Evolutionary conservation across 1,284 basidiomycete genomes (phyloP).

Genomic region (Apiotrichum gracile): DNA sequence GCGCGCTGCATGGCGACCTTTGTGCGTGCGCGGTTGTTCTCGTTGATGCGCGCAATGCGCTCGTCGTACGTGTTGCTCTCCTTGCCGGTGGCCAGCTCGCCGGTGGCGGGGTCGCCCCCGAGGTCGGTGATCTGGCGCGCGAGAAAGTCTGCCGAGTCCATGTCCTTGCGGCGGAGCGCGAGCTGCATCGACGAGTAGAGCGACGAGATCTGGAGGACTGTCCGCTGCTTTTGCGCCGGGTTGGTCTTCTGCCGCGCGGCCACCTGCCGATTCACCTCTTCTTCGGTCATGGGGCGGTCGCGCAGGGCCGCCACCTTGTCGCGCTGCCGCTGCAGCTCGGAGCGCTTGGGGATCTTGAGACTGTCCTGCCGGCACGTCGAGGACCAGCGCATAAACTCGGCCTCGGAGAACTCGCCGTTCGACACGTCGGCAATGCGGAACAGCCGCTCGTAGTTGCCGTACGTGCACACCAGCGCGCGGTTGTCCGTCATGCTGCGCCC

Average conservation of each 20-base stretch:
- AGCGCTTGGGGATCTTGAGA: conserved; percentile 61
- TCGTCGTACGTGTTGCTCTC: conserved; percentile 52
- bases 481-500: conserved; percentile 50
- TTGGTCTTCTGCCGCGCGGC: conserved; percentile 41
- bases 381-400: conserved; percentile 64
- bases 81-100: conserved; percentile 19
- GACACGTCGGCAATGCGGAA: conserved; percentile 77
- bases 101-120: conserved; percentile 40
- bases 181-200: conserved; percentile 56
- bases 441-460: conserved; percentile 57
- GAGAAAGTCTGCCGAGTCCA: conserved; percentile 55
- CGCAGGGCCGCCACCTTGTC: conserved; percentile 58
- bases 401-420: conserved; percentile 57
- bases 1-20: conserved; percentile 69
- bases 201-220: conserved; percentile 52
- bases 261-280: conserved; percentile 65
- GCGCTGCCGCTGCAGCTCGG: conserved; percentile 59
- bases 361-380: conserved; percentile 55
- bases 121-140: conserved; percentile 60
- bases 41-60: conserved; percentile 71
- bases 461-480: conserved; percentile 61
- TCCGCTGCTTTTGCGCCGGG: conserved; percentile 53
- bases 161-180: conserved; percentile 65
- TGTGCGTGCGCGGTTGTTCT: conserved; percentile 77
- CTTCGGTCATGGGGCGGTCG: conserved; percentile 64